Percentiles rank a stretch among this genome's conserved stretches.
Evolutionary conservation across 345 rosid genomes (phyloP).

Genomic region (Acer negundo): DNA sequence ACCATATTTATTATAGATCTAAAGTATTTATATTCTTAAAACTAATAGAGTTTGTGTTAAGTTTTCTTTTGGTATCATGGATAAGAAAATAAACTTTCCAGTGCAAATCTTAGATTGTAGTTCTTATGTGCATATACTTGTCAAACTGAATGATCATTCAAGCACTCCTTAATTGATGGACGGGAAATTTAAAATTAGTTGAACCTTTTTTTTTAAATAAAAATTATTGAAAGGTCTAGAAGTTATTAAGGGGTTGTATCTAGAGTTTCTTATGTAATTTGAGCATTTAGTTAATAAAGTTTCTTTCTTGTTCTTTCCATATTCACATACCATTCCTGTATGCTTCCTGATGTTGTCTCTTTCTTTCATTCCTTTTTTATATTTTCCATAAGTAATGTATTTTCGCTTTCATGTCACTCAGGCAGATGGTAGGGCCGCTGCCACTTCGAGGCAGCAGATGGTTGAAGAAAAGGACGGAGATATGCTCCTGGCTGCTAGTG

Average conservation of each 20-base stretch:
- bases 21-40: background rate
- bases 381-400: background rate
- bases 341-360: background rate
- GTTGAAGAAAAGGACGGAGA: slow-evolving; percentile 65
- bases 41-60: background rate
- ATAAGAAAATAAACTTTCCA: background rate
- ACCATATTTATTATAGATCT: background rate
- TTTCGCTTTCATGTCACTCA: slow-evolving; percentile 27
- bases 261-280: background rate
- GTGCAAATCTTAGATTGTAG: background rate
- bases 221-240: background rate
- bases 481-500: slow-evolving; percentile 55
- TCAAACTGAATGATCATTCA: background rate
- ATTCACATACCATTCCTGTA: too few species aligned
- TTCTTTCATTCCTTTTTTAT: slow-evolving; percentile 9
- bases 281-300: background rate
- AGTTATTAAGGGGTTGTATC: background rate
- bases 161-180: background rate
- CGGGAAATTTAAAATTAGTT: background rate
- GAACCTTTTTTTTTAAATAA: background rate
- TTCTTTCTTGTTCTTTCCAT: background rate
- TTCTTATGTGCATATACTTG: background rate
- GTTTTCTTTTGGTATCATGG: background rate
- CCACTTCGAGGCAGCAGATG: slow-evolving; percentile 55
- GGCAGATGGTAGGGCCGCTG: slow-evolving; percentile 57